Conservation (phyloP, 2,329 filamentous ascomycete genomes). For the Cercospora janseana region DNA sequence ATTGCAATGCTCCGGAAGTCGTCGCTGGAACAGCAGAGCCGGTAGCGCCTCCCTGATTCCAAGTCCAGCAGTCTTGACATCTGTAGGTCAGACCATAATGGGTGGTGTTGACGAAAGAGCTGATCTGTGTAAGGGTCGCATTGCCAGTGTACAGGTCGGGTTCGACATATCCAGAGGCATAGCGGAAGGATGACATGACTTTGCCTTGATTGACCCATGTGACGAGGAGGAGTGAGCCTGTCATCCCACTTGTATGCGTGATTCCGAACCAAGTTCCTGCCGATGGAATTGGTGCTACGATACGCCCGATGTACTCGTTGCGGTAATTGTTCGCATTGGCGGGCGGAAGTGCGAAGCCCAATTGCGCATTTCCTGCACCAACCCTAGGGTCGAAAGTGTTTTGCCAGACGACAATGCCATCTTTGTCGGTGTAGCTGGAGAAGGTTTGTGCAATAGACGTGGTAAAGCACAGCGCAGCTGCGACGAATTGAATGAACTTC, state of each 20-base stretch:
- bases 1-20: slow-evolving; percentile 34
- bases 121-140: slow-evolving; percentile 61
- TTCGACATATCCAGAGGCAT: slow-evolving; percentile 57
- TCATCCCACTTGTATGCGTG: slow-evolving; percentile 58
- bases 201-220: slow-evolving; percentile 56
- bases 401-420: slow-evolving; percentile 56
- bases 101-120: slow-evolving; percentile 56
- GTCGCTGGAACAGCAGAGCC: slow-evolving; percentile 41
- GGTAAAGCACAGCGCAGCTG: slow-evolving; percentile 25
- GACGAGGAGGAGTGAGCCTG: slow-evolving; percentile 56
- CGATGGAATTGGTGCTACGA: slow-evolving; percentile 47
- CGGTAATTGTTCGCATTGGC: slow-evolving; percentile 43
- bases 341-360: slow-evolving; percentile 54
- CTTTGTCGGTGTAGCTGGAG: slow-evolving; percentile 38
- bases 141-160: slow-evolving; percentile 61
- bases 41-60: slow-evolving; percentile 44
- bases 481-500: slow-evolving; percentile 24
- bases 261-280: slow-evolving; percentile 59
- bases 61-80: slow-evolving; percentile 53
- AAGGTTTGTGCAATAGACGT: slow-evolving; percentile 30
- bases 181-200: slow-evolving; percentile 59
- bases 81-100: slow-evolving; percentile 64
- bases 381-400: slow-evolving; percentile 46
- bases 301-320: slow-evolving; percentile 59
- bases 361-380: slow-evolving; percentile 50